Percentiles rank a stretch among this genome's conserved stretches.
These are phyloP conservation scores for Chenopodium album DNA, from an alignment of 148 eudicot genomes.

Conservation along the genomic window DNA sequence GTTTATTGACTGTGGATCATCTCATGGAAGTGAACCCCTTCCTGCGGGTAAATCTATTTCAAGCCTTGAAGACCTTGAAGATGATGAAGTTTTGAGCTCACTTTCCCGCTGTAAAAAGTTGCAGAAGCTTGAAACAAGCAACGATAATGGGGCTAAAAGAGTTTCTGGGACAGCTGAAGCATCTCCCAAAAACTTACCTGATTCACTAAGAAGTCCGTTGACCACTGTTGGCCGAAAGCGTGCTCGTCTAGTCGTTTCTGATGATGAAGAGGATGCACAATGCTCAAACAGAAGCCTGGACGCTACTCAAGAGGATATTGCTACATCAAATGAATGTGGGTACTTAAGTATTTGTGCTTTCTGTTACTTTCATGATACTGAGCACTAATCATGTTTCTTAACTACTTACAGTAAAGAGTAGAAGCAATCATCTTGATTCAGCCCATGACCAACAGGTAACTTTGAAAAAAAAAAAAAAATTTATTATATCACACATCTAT, in stretches of 20 bases:
- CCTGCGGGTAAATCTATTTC: conserved; percentile 27
- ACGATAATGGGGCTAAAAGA: conserved; percentile 23
- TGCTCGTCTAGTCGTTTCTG: conserved; percentile 69
- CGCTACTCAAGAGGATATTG: conserved; percentile 45
- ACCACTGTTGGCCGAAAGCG: conserved; percentile 63
- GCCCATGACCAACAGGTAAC: conserved; percentile 50
- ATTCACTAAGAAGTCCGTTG: conserved; percentile 49
- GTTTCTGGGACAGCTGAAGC: conserved; percentile 31
- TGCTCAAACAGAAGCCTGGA: conserved; percentile 34
- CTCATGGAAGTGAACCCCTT: conserved; percentile 31
- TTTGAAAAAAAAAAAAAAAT: no score
- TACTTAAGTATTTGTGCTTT: conserved; percentile 9
- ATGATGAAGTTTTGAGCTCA: conserved; percentile 54
- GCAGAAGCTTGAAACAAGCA: conserved; percentile 33
- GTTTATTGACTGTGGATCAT: conserved; percentile 45
- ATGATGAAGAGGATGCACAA: conserved; percentile 66
- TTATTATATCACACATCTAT: conserved; percentile 1
- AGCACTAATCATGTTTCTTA: conserved; percentile 20
- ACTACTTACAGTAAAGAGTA: conserved; percentile 53
- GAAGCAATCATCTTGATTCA: conserved; percentile 28
- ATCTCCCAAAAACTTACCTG: conserved; percentile 38
- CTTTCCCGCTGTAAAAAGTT: conserved; percentile 29
- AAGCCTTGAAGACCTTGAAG: conserved; percentile 34
- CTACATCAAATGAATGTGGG: conserved; percentile 75
- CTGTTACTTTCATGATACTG: not conserved